Percentiles rank a stretch among this genome's conserved stretches.
phyloP scores from a whole-genome alignment of 2,329 filamentous ascomycete genomes.

The Cordyceps militaris region DNA sequence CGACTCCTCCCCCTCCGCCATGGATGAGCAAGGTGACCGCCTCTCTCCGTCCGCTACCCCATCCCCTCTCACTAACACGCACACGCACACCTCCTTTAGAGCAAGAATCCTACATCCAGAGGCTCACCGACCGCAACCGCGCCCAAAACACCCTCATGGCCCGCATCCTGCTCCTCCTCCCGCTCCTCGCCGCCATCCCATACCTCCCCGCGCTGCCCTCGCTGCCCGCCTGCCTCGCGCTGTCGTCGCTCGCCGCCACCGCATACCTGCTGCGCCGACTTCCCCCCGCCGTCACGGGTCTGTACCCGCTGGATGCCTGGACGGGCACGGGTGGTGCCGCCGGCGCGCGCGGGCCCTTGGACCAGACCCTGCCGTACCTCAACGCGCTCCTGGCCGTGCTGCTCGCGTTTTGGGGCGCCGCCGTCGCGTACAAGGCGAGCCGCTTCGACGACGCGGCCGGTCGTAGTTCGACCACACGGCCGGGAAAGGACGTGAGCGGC shows the following conservation, averaged over 20 bases:
- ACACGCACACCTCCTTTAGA: neutral
- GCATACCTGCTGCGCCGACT: conserved; percentile 53
- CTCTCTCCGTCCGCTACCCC: neutral
- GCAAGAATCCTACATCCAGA: conserved; percentile 13
- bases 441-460: neutral
- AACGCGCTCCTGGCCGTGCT: conserved; percentile 52
- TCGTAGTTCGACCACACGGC: too few species aligned
- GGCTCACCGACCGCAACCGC: conserved; percentile 6
- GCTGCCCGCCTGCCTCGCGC: conserved; percentile 46
- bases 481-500: conserved; percentile 15
- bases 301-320: conserved; percentile 41
- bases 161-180: conserved; percentile 34
- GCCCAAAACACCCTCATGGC: conserved; percentile 8
- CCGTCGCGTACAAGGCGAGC: conserved; percentile 25
- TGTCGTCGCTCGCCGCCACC: conserved; percentile 57
- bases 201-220: conserved; percentile 28
- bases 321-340: conserved; percentile 20
- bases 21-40: conserved; percentile 12
- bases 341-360: conserved; percentile 37
- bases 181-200: conserved; percentile 40
- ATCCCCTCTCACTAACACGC: neutral
- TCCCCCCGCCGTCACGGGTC: conserved; percentile 48
- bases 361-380: conserved; percentile 51
- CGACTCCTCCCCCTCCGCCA: conserved; percentile 15
- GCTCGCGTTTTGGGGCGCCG: conserved; percentile 39